phyloP scores from a whole-genome alignment of 345 rosid species.

The Microcos paniculata region DNA sequence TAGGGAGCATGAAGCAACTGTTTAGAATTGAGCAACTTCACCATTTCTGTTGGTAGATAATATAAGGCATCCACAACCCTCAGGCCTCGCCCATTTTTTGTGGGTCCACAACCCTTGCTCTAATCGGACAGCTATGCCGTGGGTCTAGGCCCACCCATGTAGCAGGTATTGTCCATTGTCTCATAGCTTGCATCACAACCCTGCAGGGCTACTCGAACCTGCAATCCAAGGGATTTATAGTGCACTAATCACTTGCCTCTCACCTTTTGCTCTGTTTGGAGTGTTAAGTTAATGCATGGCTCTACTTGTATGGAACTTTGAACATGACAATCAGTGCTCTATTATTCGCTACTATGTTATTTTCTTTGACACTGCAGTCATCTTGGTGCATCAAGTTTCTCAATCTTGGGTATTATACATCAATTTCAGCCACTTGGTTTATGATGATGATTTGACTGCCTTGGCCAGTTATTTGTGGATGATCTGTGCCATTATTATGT shows the following conservation, averaged over 20 bases:
- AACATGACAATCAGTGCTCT: neutral
- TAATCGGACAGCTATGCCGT: too few relatives aligned
- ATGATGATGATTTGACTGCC: neutral
- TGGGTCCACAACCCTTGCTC: too few relatives aligned
- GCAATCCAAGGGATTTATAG: too few relatives aligned
- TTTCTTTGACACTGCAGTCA: neutral
- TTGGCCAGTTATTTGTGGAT: neutral
- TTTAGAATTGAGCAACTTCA: neutral
- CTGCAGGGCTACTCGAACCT: too few relatives aligned
- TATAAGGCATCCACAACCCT: neutral
- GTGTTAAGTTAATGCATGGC: neutral
- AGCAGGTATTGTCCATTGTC: too few relatives aligned
- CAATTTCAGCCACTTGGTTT: neutral
- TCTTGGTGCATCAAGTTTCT: neutral
- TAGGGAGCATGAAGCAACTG: neutral
- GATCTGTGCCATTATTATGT: neutral
- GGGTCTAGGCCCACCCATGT: too few relatives aligned
- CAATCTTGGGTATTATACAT: neutral
- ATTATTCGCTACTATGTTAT: neutral
- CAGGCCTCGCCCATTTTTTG: too few relatives aligned
- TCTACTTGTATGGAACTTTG: neutral
- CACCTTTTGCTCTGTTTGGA: too few relatives aligned
- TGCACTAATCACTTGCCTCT: too few relatives aligned
- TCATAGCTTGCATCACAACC: too few relatives aligned
- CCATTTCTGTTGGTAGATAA: neutral